These are phyloP conservation scores for Beta macrorhiza DNA, from an alignment of 179 eudicot genomes.

Conservation along the genomic window DNA sequence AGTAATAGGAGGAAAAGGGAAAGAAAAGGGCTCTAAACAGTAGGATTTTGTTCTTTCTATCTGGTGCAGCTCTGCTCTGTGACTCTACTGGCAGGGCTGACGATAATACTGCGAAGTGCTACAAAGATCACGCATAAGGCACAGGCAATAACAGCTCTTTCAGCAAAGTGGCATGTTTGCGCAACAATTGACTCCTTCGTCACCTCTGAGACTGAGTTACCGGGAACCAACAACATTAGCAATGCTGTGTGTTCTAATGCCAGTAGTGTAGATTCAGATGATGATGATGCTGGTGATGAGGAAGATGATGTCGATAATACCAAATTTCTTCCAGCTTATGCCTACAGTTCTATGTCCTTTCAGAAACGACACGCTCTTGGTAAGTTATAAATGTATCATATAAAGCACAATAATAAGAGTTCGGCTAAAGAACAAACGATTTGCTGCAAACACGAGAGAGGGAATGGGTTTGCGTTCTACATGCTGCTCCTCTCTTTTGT, in stretches of 20 bases:
- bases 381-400: slow-evolving; percentile 25
- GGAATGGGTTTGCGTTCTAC: too few species aligned
- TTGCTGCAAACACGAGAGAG: too few species aligned
- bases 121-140: slow-evolving; percentile 94
- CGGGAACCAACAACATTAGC: slow-evolving; percentile 23
- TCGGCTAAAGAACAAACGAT: too few species aligned
- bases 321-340: slow-evolving; percentile 62
- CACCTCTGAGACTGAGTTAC: slow-evolving; percentile 49
- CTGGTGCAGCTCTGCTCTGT: slow-evolving; percentile 62
- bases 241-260: slow-evolving; percentile 23
- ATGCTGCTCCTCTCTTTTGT: too few species aligned
- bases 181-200: slow-evolving; percentile 76
- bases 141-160: slow-evolving; percentile 73
- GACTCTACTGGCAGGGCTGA: slow-evolving; percentile 72
- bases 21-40: not conserved
- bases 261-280: slow-evolving; percentile 40
- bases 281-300: slow-evolving; percentile 67
- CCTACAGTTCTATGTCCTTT: slow-evolving; percentile 69
- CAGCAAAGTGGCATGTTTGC: slow-evolving; percentile 91
- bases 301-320: slow-evolving; percentile 82
- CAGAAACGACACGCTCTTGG: slow-evolving; percentile 95
- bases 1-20: not conserved
- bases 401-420: not conserved
- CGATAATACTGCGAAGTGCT: slow-evolving; percentile 74
- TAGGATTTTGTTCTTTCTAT: not conserved